These are phyloP conservation scores for Nepenthes gracilis DNA, from an alignment of 148 eudicot genomes.

Conservation along the genomic window DNA sequence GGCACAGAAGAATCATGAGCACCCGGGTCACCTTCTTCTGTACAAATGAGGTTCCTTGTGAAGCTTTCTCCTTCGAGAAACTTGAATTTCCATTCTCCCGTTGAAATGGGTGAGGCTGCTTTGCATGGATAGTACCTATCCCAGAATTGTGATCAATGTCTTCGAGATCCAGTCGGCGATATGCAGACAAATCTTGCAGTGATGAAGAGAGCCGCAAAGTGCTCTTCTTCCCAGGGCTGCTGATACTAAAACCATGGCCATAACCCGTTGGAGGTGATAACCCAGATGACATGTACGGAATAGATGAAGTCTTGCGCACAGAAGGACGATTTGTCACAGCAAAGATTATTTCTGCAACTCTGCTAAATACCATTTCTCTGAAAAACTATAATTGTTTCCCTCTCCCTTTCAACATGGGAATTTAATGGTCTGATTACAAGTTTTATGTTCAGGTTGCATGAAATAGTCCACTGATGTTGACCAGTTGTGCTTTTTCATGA, in stretches of 20 bases:
- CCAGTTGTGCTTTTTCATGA: too few species aligned
- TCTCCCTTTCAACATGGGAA: constrained; percentile 8
- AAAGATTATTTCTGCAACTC: constrained; percentile 43
- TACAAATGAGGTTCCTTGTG: constrained; percentile 23
- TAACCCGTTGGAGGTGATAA: constrained; percentile 56
- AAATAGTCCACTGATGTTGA: too few species aligned
- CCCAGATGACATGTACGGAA: constrained; percentile 47
- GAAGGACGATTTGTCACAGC: constrained; percentile 35
- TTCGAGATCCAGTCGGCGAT: constrained; percentile 51
- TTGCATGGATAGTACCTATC: constrained; percentile 20
- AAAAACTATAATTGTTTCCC: constrained; percentile 10
- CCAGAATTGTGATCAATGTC: constrained; percentile 28
- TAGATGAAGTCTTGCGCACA: constrained; percentile 41
- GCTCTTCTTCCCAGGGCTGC: constrained; percentile 33
- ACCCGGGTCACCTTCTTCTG: constrained; percentile 49
- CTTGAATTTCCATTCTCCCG: constrained; percentile 45
- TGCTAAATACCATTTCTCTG: constrained; percentile 47
- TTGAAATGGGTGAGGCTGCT: constrained; percentile 24
- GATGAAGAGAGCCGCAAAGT: constrained; percentile 64
- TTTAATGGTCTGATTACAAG: too few species aligned
- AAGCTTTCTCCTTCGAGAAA: constrained; percentile 76
- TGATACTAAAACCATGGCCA: constrained; percentile 27
- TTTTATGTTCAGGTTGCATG: too few species aligned
- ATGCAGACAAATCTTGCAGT: constrained; percentile 82
- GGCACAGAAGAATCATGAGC: constrained; percentile 42